Percentiles rank a stretch among this genome's conserved stretches.
These are phyloP conservation scores for Arthrocladium fulminans DNA, from an alignment of 2,329 filamentous ascomycete species.

Conservation along the genomic window DNA sequence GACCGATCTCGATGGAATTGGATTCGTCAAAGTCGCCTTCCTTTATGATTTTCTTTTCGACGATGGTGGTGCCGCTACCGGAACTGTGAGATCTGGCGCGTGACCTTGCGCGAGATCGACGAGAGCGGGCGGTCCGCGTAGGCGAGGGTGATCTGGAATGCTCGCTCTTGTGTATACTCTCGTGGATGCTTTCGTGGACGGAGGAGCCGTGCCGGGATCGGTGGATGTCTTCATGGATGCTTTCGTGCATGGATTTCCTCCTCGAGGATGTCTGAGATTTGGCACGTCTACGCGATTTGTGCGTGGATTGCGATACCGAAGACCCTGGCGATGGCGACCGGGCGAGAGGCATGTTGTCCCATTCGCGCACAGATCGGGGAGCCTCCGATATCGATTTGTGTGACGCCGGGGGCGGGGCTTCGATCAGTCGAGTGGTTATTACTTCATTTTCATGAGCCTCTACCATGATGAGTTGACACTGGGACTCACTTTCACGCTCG, in stretches of 20 bases:
- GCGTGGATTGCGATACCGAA: conserved; percentile 12
- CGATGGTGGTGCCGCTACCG: conserved; percentile 10
- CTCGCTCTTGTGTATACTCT: conserved; percentile 6
- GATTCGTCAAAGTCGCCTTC: conserved; percentile 38
- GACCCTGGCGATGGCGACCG: conserved; percentile 19
- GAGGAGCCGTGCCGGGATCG: conserved; percentile 19
- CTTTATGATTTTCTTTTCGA: conserved; percentile 25
- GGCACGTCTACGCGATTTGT: not conserved
- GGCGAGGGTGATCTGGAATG: conserved; percentile 8
- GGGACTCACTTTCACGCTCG: conserved; percentile 20
- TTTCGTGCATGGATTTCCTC: not conserved
- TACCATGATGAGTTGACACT: not conserved
- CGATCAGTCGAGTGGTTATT: conserved; percentile 25
- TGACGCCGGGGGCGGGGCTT: conserved; percentile 20
- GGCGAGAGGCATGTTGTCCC: conserved; percentile 23
- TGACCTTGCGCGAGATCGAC: conserved; percentile 13
- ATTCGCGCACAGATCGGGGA: conserved; percentile 27
- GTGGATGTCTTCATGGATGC: conserved; percentile 25
- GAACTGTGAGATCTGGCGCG: not conserved
- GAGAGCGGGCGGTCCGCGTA: conserved; percentile 8
- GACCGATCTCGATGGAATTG: conserved; percentile 35
- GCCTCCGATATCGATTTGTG: conserved; percentile 22
- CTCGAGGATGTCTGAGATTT: not conserved
- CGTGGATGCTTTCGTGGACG: conserved; percentile 16
- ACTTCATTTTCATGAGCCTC: conserved; percentile 11